Evolutionary conservation across 2,329 filamentous ascomycete genomes (phyloP), one percentile per base, ranked within the genome.

Genomic region (Nannizziopsis barbatae): DNA sequence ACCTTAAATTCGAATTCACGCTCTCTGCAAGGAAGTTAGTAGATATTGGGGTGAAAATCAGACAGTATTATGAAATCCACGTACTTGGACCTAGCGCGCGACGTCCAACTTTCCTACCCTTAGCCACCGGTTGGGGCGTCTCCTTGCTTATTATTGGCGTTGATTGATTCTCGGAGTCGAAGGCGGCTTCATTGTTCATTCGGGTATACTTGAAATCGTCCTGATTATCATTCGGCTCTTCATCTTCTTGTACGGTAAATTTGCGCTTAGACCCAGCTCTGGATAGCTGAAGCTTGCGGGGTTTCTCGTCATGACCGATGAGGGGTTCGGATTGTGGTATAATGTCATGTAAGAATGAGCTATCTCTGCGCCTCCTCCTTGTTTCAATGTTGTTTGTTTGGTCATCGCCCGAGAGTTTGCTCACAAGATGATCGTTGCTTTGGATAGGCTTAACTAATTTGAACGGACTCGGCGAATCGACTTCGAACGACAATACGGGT

Each of bases 221-320:
- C 35, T 43, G 42, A 8, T 54, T 49, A 18, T 50, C 17, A 31
- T 41, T 30, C 9, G 12, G 20, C 20, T 71, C 69, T 15, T 75
- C 71, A 9, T 70, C 70, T 35, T 78, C 74, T 36, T 74, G 67
- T 14, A 73, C 69, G 48, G 68, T 73, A 45, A 80, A 70, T 57
- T 80, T 80, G 42, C 77, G 70, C 62, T 80, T 80, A 18, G 73
- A 69, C 14, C 74, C 74, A 43, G 70, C 70, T 44, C 70, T 70
- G 2, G 68, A 55, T 3, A 62, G 55, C 36, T 46, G 36, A 27
- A 42, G 35, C 12, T 51, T 37, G 8, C 11, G 37, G 35, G 43
- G 42, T 32, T 27, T 27, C 9, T 56, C 57, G 36, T 57, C 45
- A 12, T 49, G 48, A 2, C 48, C 42, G n/a, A 50, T 42, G 35